Base-by-base conservation (phyloP, 805 yeast species). In the Wilhelminamyces savonicus region DNA sequence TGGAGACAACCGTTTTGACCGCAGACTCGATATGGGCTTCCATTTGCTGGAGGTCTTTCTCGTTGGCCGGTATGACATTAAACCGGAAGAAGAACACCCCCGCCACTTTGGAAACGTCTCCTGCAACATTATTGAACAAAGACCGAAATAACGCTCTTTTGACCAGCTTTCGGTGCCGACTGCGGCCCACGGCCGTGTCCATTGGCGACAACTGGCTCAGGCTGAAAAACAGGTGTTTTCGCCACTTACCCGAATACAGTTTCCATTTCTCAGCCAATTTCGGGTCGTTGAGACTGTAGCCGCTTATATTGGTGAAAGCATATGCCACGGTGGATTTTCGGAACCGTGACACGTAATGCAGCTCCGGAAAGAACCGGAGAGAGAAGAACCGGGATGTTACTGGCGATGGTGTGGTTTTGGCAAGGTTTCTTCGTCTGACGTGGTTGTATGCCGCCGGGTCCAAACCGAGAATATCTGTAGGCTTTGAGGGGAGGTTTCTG, bases 261-360 rank as follows among this genome's bases (percentile, higher is more conserved):
- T 25, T 30, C 17, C 57, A 30, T 9, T 29, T 32, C 3, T 35
- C 36, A 21, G 44, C 56, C 12, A 62, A 44, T 2, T 13, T 21
- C 1, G 34, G 13, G 35, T 50, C 48, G 33, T 63, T 63, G 18
- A 61, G 36, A 7, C 41, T 41, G 23, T 32, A 47, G 3, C 57
- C 47, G 3, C 52, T 50, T n/a, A 29, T 37, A 31, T 57, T 52
- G 24, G 56, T 48, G 39, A 56, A 55, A 3, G 54, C 52, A 29
- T 54, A 52, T 9, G 69, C 62, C 21, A 64, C 42, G 29, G 53
- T 59, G 8, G 69, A 61, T 37, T 63, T 63, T 23, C 69, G 46
- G 24, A 43, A 46, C 24, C 27, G n/a, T 10, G 55, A 39, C 5
- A 57, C 25, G 25, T 39, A 39, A 39, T 60, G 66, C 24, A 27